Percentiles rank a stretch among this genome's conserved stretches.
Evolutionary conservation across 495 filamentous ascomycete species (phyloP).

Genomic region (Xylaria venustula): DNA sequence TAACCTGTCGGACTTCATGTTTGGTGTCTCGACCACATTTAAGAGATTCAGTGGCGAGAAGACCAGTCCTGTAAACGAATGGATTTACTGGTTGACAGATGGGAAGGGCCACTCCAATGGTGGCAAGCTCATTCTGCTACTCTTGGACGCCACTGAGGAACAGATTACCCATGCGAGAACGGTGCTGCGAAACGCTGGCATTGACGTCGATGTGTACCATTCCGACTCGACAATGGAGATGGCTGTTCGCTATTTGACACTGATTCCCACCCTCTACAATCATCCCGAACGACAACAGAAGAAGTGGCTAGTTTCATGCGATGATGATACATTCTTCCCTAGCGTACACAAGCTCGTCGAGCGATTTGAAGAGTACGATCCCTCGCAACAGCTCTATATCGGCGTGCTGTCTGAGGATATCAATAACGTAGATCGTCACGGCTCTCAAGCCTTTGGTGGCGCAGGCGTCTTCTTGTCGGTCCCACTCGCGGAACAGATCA

Average conservation of each 20-base stretch:
- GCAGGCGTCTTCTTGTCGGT: constrained; percentile 70
- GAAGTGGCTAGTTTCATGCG: constrained; percentile 67
- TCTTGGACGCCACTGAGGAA: constrained; percentile 40
- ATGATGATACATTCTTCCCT: constrained; percentile 75
- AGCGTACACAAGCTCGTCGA: constrained; percentile 61
- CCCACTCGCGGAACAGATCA: constrained; percentile 58
- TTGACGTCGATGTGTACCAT: constrained; percentile 64
- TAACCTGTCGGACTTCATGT: constrained; percentile 49
- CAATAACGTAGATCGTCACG: constrained; percentile 65
- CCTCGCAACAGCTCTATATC: constrained; percentile 59
- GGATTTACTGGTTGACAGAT: constrained; percentile 50
- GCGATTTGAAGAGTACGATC: constrained; percentile 49
- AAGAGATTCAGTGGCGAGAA: constrained; percentile 41
- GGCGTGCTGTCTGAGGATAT: constrained; percentile 69
- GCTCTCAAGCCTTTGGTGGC: constrained; percentile 70
- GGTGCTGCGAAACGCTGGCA: constrained; percentile 47
- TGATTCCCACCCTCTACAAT: constrained; percentile 53
- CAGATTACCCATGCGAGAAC: constrained; percentile 41
- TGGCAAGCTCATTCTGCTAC: constrained; percentile 45
- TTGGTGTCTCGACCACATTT: constrained; percentile 49
- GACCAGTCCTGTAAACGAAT: constrained; percentile 47
- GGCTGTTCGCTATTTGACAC: constrained; percentile 55
- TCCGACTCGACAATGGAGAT: constrained; percentile 60
- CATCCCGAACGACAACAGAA: constrained; percentile 49
- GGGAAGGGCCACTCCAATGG: constrained; percentile 49